Conservation (phyloP, 495 filamentous ascomycete genomes). For the Penicillium flavigenum region DNA sequence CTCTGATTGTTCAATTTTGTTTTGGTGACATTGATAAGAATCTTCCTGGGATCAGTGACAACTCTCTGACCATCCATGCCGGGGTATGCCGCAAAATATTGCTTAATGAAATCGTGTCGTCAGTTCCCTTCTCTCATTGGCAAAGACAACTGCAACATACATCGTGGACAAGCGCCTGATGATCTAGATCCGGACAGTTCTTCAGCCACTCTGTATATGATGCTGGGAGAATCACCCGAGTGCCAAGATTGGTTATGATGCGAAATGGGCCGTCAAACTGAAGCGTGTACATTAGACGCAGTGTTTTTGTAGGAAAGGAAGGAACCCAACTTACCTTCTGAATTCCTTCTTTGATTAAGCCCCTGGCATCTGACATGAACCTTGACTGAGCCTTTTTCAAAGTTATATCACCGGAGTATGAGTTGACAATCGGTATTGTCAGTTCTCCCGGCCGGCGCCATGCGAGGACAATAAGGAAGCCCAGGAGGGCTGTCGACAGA, state of each 20-base stretch:
- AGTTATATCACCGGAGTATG: neutral
- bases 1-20: conserved; percentile 16
- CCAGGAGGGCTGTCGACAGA: neutral
- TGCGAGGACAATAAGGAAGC: neutral
- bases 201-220: conserved; percentile 17
- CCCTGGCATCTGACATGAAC: conserved; percentile 2
- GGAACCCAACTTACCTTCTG: neutral
- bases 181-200: conserved; percentile 14
- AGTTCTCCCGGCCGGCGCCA: neutral
- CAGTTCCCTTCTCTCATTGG: neutral
- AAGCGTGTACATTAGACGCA: neutral
- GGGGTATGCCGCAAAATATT: conserved; percentile 15
- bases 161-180: conserved; percentile 13
- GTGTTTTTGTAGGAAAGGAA: neutral
- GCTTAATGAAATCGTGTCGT: conserved; percentile 7
- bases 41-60: conserved; percentile 8
- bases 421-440: conserved; percentile 1
- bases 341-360: conserved; percentile 1
- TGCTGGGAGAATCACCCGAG: conserved; percentile 15
- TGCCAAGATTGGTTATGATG: conserved; percentile 13
- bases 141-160: conserved; percentile 4
- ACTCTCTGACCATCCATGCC: conserved; percentile 15
- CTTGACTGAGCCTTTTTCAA: neutral
- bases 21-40: conserved; percentile 12
- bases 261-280: conserved; percentile 18